Percentiles rank a stretch among this genome's conserved stretches.
These are phyloP conservation scores for Solanum chaucha DNA, from an alignment of 257 asterid genomes.

Conservation along the genomic window DNA sequence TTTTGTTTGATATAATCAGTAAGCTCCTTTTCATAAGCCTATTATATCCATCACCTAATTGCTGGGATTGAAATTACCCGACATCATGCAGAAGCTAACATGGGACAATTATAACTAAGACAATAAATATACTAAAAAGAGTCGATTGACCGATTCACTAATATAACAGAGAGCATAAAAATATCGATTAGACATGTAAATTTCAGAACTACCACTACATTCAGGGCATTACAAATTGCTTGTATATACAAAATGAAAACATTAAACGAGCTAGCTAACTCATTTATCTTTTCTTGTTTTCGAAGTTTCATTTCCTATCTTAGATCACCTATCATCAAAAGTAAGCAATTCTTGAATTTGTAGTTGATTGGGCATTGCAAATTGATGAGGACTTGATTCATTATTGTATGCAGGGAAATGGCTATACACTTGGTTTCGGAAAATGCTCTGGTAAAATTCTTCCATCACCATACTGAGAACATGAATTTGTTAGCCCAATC, in stretches of 20 bases:
- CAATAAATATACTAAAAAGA: neutral
- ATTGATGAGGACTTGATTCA: neutral
- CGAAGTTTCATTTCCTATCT: neutral
- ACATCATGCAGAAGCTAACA: neutral
- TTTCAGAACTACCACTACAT: neutral
- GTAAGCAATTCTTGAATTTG: neutral
- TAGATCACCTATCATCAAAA: neutral
- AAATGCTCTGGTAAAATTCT: constrained; percentile 27
- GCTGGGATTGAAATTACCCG: neutral
- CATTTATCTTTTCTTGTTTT: neutral
- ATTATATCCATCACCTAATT: neutral
- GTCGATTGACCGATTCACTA: neutral
- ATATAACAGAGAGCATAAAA: neutral
- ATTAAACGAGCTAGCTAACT: neutral
- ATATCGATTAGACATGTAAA: neutral
- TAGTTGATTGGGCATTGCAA: too few species aligned
- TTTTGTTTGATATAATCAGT: neutral
- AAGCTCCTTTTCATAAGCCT: too few species aligned
- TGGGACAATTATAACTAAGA: neutral
- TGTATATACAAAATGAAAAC: neutral
- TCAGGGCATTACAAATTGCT: neutral
- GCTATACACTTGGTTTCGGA: constrained; percentile 24
- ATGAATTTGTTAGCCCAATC: neutral
- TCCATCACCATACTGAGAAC: constrained; percentile 16
- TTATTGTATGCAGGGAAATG: constrained; percentile 15